Evolutionary conservation across 441 rosid genomes (phyloP), one percentile per base, ranked within the genome.

Genomic region (Brassica hybrid): DNA sequence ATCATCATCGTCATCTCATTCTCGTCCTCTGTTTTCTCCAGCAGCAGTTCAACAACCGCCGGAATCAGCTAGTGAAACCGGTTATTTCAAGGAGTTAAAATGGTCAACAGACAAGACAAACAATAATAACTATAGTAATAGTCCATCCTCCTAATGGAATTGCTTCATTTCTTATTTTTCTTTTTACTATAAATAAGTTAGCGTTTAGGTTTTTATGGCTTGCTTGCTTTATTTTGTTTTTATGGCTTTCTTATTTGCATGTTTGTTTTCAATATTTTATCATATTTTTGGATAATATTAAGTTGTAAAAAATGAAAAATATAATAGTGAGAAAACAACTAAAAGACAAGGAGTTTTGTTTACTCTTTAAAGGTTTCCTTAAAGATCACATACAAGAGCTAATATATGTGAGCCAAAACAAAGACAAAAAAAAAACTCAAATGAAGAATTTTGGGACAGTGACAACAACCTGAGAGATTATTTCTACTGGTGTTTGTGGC

Each of bases 71-170:
- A 67, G 71, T 58, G 81, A 76, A 79, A 80, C 73, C 38, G 77
- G 45, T 30, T 81, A 80, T 70, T 65, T 65, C 70, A 68, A 50
- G 4, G 61, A 41, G 38, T 77, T 71, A 12, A 71, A 74, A 7
- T 85, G 89, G 89, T 65, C 71, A 73, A 60, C 70, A 67, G 78
- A 78, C 25, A 78, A 68, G 77, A 50, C 74, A 1, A 67, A 57
- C 52, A n/a, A 57, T 71, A 41, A 43, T 25, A 56, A 41, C 60
- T 1, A 70, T 5, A 18, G 67, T 18, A 50, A 73, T 25, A 61
- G 78, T 73, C 65, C 81, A 73, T 54, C 81, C 4, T 61, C 77
- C 10, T 78, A 69, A 78, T 73, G 69, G 63, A 7, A n/a, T 30
- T 67, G 59, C 52, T 73, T 72, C 25, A 50, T 34, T 78, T 67